Evolutionary conservation across 2,329 filamentous ascomycete genomes (phyloP), one percentile per base, ranked within the genome.

Genomic region (Sphaerulina vaccinii): DNA sequence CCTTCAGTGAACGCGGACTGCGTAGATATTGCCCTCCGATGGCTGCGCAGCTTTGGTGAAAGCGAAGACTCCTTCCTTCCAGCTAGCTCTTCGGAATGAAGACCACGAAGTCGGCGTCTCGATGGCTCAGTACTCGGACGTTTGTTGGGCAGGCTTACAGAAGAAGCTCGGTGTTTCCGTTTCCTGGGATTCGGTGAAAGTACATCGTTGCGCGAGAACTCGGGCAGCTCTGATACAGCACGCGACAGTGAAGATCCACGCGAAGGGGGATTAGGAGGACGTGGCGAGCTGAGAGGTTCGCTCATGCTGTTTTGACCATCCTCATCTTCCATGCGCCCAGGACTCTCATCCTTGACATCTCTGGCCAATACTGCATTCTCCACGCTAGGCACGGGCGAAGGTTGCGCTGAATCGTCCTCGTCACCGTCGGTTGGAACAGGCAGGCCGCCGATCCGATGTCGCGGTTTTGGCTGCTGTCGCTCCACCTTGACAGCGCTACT

Each of bases 11-110:
- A 73, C 1, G 80, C 75, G 16, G 85, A 73, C 62, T 87, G 84
- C 0, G 80, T 84, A 2, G 85, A 88, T 22, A 76, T 72, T 59
- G 84, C 86, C 53, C 85, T 78, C 47, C 83, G 79, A 65, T 88
- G 85, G 22, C 71, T 66, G 59, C 79, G 78, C 42, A 73, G 67
- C 41, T 76, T 80, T 9, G 85, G 85, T 15, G 85, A 88, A 16
- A 75, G 70, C 8, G 85, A 88, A 55, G 79, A 68, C 49, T 73
- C 67, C 7, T 49, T 51, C 19, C 55, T 44, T 18, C 49, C 54
- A 19, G 15, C 36, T 5, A 51, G 35, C 39, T 62, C 66, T 40
- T 67, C 65, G 7, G 63, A 65, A 35, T 67, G 57, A 37, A 65
- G 51, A 11, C 61, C 61, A 15, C 62, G 62, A 33, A 63, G 52